Evolutionary conservation across 768 basidiomycete species (phyloP), one percentile per base, ranked within the genome.

Genomic region (Russula vinacea): DNA sequence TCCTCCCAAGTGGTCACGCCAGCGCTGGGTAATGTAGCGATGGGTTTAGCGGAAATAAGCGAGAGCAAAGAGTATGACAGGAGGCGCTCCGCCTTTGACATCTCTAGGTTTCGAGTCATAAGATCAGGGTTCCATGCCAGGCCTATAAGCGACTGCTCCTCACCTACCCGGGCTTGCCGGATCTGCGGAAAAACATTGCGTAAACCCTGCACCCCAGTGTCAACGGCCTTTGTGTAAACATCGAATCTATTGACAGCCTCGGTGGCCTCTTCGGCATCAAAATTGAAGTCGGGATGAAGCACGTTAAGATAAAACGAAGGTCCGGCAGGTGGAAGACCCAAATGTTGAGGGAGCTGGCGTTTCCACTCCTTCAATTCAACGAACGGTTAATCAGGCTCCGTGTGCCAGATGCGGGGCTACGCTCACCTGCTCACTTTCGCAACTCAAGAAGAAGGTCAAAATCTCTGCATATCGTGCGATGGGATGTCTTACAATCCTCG

Each of bases 201-300:
- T 35, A 93, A 72, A 2, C 78, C 80, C 67, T 89, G 86, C 0
- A 91, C 85, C 17, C 90, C 85, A 62, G 82, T 83, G 6, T 84
- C 87, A 4, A 89, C 83, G 0, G 84, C 88, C 40, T 78, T 80
- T 0, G 84, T 80, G 69, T 94, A 88, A 11, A 74, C 76, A 44
- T 85, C 82, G 71, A 94, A 94, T 1, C 81, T 75, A 9, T 84
- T 81, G 7, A 84, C 77, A 0, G 80, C 74, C 17, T 84, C 84
- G 14, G 76, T 73, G 0, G 89, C 87, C 29, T 94, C 92, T 47
- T 88, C 85, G 0, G 79, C 71, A 67, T 94, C 92, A 32, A 94
- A 71, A 70, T 94, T 94, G 75, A 90, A 94, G 0, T 83, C 88
- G 3, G 91, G 92, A 69, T 94, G 92, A 69, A 86, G 92, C 1